Evolutionary conservation across 768 basidiomycete genomes (phyloP), one percentile per base, ranked within the genome.

Genomic region (Agrocybe pediades): DNA sequence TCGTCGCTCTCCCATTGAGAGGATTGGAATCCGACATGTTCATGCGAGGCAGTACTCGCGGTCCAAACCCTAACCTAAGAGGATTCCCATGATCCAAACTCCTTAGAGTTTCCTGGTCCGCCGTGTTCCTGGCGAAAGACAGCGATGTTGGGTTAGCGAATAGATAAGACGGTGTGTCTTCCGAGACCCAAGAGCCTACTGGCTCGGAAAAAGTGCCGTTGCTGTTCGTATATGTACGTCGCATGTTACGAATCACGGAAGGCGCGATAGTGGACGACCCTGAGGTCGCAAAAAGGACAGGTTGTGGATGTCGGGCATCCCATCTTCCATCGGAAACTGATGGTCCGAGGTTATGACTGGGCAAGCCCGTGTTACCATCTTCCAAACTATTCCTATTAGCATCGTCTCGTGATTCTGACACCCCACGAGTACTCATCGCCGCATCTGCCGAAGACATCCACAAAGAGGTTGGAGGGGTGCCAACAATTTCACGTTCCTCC

Each of bases 401-500:
- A n/a, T n/a, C n/a, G n/a, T 36, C 33, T n/a, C 13, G n/a, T 36
- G 3, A n/a, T 36, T 36, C 33, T 11, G 33, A n/a, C 33, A 15
- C 33, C 33, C 33, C 33, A 36, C 33, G 33, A 36, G 13, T 36
- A n/a, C 33, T n/a, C 33, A 36, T 36, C 33, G 4, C 33, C 6
- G 13, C 17, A 41, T 42, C 41, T 41, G 40, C 8, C 25, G 41
- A 36, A 13, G 33, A 36, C 33, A 36, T 36, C 33, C 33, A 36
- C 33, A 36, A 36, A n/a, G 33, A 36, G 11, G 29, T 9, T 25
- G 52, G 41, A 46, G 29, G 40, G 19, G 30, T 40, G 21, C 41
- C 42, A 29, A 25, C 24, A 39, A 47, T 29, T 13, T 48, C 50
- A 4, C 52, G 54, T 15, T 58, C 60, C 29, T 63, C 57, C 54